Evolutionary conservation across 306 rosid species (phyloP).

Genomic region (Luffa aegyptiaca): DNA sequence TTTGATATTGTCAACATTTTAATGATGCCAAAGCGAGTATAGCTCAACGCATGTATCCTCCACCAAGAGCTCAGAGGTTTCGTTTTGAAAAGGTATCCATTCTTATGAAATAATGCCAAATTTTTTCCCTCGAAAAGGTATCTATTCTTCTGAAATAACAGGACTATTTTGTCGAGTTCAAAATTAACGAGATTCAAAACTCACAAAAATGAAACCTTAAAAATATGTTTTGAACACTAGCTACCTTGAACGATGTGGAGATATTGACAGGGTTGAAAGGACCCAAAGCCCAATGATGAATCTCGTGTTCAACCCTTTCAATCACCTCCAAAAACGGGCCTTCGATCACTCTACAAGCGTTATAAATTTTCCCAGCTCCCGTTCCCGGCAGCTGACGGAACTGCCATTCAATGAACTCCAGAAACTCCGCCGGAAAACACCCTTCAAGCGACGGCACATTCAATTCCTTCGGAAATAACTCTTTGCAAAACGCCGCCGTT

Average conservation of each 20-base stretch:
- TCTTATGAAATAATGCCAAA: no score
- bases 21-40: no score
- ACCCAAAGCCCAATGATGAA: conserved; percentile 57
- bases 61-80: no score
- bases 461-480: conserved; percentile 11
- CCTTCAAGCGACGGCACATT: conserved; percentile 31
- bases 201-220: no score
- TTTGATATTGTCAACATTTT: no score
- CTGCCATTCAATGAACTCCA: conserved; percentile 25
- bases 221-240: no score
- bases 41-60: no score
- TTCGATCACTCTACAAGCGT: conserved; percentile 44
- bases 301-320: conserved; percentile 10
- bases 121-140: no score
- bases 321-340: conserved; percentile 30
- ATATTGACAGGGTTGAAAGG: conserved; percentile 43
- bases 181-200: no score
- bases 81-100: no score
- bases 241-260: not conserved
- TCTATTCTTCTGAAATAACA: no score
- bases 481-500: not conserved
- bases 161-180: no score
- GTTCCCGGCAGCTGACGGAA: conserved; percentile 15
- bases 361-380: conserved; percentile 32
- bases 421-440: conserved; percentile 36